Base-by-base conservation (phyloP, 2,329 filamentous ascomycete species). In the Fusarium bactridioides region DNA sequence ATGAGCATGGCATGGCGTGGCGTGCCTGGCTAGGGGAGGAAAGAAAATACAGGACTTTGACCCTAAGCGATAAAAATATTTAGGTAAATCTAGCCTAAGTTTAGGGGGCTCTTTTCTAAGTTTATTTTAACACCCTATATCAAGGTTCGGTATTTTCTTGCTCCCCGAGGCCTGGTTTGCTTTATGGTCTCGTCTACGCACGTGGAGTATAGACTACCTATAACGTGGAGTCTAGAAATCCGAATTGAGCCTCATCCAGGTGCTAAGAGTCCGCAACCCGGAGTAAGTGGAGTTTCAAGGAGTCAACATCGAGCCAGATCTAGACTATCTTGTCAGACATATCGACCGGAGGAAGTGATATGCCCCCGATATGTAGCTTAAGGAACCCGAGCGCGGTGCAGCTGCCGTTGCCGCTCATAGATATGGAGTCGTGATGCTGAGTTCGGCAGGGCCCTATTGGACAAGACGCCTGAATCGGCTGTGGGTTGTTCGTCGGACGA, bases 261-360 rank as follows among this genome's bases (percentile, higher is more conserved):
- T 68, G 44, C 57, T 57, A 44, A 61, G 55, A 45, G 48, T 67
- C 55, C 43, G 66, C 56, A 73, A 45, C 27, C 53, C 66, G 56
- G 70, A 73, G 66, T 44, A 63, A 47, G 70, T 70, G 70, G 70
- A 64, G 57, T 44, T 51, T 50, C 21, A 23, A 48, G 25, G 53
- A 59, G 53, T 62, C 66, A 70, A 58, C 25, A 54, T 44, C 15
- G 31, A 51, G 27, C 37, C 41, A 69, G 61, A 68, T 68, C 44
- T 63, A 33, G 58, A 59, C 50, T 43, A 44, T 47, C 38, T 45
- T 70, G 43, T 44, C 56, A 67, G 55, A 70, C 45, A 58, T 47
- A 54, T 35, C 10, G 35, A 12, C 68, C 67, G 62, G 47, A 70
- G 56, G 61, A 41, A 23, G 56, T 56, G 40, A 48, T 31, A 67